phyloP scores from a whole-genome alignment of 768 basidiomycete species.

The Psilocybe sp. region DNA sequence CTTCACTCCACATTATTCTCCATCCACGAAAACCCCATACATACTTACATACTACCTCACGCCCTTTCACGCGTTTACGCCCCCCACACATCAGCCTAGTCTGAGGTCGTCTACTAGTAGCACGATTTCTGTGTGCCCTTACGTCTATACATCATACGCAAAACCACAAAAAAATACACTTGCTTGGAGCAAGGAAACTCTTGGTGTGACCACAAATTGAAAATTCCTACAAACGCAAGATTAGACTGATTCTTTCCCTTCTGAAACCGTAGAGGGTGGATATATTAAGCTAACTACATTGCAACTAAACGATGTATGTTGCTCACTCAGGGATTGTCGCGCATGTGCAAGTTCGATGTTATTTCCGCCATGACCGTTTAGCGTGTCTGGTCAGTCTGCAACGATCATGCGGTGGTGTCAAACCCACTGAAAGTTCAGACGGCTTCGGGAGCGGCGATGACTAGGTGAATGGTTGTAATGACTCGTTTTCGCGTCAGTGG shows the following conservation, averaged over 20 bases:
- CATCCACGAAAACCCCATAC: constrained; percentile 7
- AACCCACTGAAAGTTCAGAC: no score
- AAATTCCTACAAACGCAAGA: no score
- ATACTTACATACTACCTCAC: constrained; percentile 17
- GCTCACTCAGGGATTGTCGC: no score
- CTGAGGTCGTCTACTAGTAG: constrained; percentile 39
- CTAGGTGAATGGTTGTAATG: not conserved
- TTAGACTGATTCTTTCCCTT: no score
- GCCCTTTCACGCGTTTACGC: constrained; percentile 11
- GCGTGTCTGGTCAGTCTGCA: no score
- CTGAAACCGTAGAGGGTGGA: no score
- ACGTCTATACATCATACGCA: constrained; percentile 26
- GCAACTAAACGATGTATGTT: no score
- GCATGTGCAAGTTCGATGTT: no score
- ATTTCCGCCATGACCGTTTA: no score
- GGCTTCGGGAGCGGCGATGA: not conserved
- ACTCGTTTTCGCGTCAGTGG: not conserved
- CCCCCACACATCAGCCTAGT: constrained; percentile 28
- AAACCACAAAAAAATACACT: constrained; percentile 20
- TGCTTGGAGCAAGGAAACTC: not conserved
- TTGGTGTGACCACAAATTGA: not conserved
- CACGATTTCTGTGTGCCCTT: constrained; percentile 43
- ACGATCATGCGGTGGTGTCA: no score
- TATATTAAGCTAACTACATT: no score
- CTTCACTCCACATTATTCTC: constrained; percentile 2